Conservation (phyloP, 805 yeast genomes). For the Candida namnaoensis region DNA sequence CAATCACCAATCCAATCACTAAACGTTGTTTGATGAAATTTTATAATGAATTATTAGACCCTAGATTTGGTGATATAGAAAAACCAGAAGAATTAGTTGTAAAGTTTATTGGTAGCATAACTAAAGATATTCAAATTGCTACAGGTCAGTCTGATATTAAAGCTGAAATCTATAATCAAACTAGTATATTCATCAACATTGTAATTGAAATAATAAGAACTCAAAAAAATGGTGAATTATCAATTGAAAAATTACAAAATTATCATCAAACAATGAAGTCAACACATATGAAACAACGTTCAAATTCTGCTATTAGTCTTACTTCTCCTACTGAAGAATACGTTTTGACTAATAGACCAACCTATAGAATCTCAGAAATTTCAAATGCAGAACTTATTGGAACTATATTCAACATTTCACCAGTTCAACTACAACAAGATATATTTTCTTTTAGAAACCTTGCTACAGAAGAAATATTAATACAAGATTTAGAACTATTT, state of each 20-base stretch:
- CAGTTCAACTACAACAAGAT: constrained; percentile 44
- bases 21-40: constrained; percentile 52
- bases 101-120: constrained; percentile 43
- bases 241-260: constrained; percentile 33
- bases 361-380: constrained; percentile 47
- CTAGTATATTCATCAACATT: constrained; percentile 9
- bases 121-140: constrained; percentile 36
- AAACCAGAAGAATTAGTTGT: constrained; percentile 38
- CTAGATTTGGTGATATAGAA: constrained; percentile 25
- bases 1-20: constrained; percentile 35
- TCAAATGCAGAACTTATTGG: constrained; percentile 40
- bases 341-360: constrained; percentile 29
- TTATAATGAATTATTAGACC: constrained; percentile 51
- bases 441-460: constrained; percentile 30
- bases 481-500: constrained; percentile 19
- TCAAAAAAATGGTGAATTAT: constrained; percentile 21
- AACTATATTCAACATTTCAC: constrained; percentile 40
- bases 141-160: constrained; percentile 12
- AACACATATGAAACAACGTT: constrained; percentile 2
- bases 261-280: constrained; percentile 24
- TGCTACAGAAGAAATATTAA: constrained; percentile 25
- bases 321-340: constrained; percentile 3
- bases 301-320: constrained; percentile 2
- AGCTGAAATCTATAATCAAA: constrained; percentile 11
- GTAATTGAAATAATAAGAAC: constrained; percentile 7